phyloP scores from a whole-genome alignment of 2,329 filamentous ascomycete species.

The Grosmannia serpens region DNA sequence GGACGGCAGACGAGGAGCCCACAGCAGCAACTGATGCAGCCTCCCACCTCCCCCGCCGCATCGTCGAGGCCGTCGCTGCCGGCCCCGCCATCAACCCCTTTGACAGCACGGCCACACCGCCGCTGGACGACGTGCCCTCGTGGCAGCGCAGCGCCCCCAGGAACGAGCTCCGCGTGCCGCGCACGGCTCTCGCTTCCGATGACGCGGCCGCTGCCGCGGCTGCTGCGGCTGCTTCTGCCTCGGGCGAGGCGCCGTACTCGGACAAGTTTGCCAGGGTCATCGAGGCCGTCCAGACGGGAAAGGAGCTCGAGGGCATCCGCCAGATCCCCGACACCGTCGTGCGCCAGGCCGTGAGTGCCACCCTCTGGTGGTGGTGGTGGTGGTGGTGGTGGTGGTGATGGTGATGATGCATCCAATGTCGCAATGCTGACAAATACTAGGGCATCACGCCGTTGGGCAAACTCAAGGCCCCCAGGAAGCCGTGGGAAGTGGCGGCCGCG shows the following conservation, averaged over 20 bases:
- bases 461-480: conserved; percentile 42
- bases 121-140: conserved; percentile 8
- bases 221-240: conserved; percentile 4
- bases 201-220: not conserved
- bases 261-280: conserved; percentile 77
- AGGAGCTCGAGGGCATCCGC: conserved; percentile 76
- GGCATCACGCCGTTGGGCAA: conserved; percentile 36
- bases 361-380: too few relatives aligned
- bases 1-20: too few relatives aligned
- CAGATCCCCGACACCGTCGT: conserved; percentile 75
- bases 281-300: conserved; percentile 69
- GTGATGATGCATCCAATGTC: not conserved
- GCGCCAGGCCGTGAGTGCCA: conserved; percentile 50
- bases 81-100: conserved; percentile 8
- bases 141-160: conserved; percentile 41
- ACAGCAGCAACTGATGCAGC: not conserved
- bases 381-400: too few relatives aligned
- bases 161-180: conserved; percentile 33
- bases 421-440: conserved; percentile 16
- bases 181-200: conserved; percentile 13
- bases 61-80: conserved; percentile 7
- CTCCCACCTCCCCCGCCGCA: too few relatives aligned
- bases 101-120: conserved; percentile 8
- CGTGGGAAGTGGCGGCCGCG: conserved; percentile 60
- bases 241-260: conserved; percentile 56